phyloP scores from a whole-genome alignment of 176 grass and related monocot species.

The Zoysia japonica region DNA sequence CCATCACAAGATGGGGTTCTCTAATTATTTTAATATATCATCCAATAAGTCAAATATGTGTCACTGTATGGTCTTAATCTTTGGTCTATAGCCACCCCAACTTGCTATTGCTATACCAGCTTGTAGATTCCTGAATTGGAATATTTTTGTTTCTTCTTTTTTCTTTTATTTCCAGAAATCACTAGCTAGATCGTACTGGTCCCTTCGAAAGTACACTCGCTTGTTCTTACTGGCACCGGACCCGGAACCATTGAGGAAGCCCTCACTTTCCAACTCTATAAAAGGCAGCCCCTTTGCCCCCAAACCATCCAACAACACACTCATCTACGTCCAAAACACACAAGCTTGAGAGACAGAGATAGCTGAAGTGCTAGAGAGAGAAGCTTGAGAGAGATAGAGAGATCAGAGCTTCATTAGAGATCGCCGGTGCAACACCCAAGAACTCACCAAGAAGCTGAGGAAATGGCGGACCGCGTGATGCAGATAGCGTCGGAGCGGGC shows the following conservation, averaged over 20 bases:
- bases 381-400: background rate
- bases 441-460: background rate
- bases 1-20: background rate
- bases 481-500: slow-evolving; percentile 58
- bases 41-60: background rate
- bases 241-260: slow-evolving; percentile 21
- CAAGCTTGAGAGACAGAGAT: background rate
- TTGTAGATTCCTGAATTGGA: slow-evolving; percentile 28
- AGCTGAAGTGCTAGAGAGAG: background rate
- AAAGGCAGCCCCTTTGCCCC: slow-evolving; percentile 23
- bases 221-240: background rate
- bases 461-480: slow-evolving; percentile 63
- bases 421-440: background rate
- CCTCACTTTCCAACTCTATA: slow-evolving; percentile 26
- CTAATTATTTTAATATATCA: slow-evolving; percentile 5
- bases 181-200: background rate
- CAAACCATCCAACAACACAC: slow-evolving; percentile 25
- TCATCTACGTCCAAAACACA: background rate
- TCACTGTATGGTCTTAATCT: background rate
- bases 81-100: background rate
- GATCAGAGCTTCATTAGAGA: background rate
- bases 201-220: background rate
- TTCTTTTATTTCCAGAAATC: background rate
- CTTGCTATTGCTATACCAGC: background rate
- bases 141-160: background rate